These are phyloP conservation scores for Lichtheimia ramosa DNA, from an alignment of 371 early-diverging fungal genomes.

Conservation along the genomic window DNA sequence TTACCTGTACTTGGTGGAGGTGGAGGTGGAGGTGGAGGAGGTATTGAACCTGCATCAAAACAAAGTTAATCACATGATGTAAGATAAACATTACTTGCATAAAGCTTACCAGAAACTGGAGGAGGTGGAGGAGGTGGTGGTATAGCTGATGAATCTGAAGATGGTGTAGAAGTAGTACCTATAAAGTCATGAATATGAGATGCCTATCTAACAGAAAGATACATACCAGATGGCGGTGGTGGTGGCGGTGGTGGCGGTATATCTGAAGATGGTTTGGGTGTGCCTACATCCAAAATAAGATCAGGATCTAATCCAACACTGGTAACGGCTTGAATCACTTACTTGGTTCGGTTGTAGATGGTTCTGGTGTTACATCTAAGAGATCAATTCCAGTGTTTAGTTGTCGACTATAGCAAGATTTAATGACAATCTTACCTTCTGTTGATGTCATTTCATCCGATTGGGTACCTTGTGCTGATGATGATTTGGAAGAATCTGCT, in stretches of 20 bases:
- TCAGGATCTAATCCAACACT: neutral
- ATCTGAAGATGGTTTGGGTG: constrained; percentile 12
- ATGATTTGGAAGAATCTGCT: neutral
- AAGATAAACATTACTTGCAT: neutral
- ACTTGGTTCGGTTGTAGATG: neutral
- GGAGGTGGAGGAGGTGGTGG: constrained; percentile 4
- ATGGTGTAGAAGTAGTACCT: constrained; percentile 1
- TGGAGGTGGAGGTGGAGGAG: constrained; percentile 16
- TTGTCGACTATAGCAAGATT: neutral
- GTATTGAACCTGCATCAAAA: neutral
- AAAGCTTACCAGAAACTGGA: neutral
- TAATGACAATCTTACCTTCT: neutral
- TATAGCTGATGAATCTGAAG: constrained; percentile 21
- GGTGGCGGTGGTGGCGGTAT: constrained; percentile 26
- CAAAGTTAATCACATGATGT: neutral
- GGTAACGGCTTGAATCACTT: neutral
- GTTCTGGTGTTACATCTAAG: neutral
- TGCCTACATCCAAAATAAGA: neutral
- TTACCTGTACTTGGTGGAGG: constrained; percentile 9
- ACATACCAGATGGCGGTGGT: constrained; percentile 4
- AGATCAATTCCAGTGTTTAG: neutral
- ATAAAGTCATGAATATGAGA: no score
- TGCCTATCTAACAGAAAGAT: no score
- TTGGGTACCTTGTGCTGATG: neutral
- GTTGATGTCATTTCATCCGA: neutral